Base-by-base conservation (phyloP, 306 rosid genomes). In the Oxytropis ochrocephala region DNA sequence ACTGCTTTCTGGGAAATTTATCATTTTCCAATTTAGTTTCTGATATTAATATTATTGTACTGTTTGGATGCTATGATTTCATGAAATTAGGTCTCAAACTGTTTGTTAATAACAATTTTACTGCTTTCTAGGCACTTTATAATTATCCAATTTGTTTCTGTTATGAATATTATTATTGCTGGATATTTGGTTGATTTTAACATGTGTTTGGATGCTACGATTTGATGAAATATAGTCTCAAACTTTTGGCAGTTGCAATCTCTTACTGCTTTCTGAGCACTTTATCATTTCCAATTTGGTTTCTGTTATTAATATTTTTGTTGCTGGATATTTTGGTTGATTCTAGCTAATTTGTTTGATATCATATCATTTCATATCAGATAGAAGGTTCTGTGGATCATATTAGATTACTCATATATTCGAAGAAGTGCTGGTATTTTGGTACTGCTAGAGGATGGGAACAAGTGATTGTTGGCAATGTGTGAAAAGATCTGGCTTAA, bases 401-500 rank as follows among this genome's bases (percentile, higher is more conserved):
- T 69, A 27, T 44, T 43, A 7, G 6, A 41, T 8, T 57, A 16
- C 17, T 14, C 27, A 42, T 33, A 48, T 48, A 51, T 46, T 67
- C 41, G 39, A 5, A 42, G 4, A 55, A 10, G 69, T 71, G 64
- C 30, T 54, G 29, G 65, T 6, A 49, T 66, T 62, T 54, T 65
- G 67, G 70, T 76, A 10, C 67, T 61, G 75, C 59, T 72, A 38
- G 70, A 67, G 77, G 43, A 94, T 94, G 99, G 89, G 56, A 29
- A 76, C 97, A 24, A 81, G 72, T 53, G 30, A 67, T 24, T 92
- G 96, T 19, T 94, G 97, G 99, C 77, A 76, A 50, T 13, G 84
- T 39, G 92, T 84, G 75, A 54, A 50, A 53, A 84, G 97, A 76
- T 27, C 48, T 4, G 33, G 52, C 57, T 43, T 72, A 0, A 46